Evolutionary conservation across 2,329 filamentous ascomycete species (phyloP).

Genomic region (Aureobasidium pullulans): DNA sequence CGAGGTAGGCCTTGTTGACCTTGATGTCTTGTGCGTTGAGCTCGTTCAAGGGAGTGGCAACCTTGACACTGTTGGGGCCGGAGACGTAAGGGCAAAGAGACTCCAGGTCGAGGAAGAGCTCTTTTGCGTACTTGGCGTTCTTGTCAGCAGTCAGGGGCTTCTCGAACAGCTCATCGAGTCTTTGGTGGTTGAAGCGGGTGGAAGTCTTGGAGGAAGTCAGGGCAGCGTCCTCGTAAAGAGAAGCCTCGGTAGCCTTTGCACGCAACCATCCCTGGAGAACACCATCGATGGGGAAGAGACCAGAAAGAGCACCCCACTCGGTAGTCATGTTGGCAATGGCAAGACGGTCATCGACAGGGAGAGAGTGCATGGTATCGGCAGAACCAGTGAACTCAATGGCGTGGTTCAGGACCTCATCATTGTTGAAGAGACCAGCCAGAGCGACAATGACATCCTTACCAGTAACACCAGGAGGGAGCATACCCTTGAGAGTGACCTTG

Average conservation of each 20-base stretch:
- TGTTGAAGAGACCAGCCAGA: slow-evolving; percentile 77
- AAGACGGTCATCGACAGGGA: slow-evolving; percentile 65
- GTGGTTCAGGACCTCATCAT: slow-evolving; percentile 85
- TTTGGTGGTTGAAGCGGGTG: slow-evolving; percentile 61
- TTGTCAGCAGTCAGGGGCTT: slow-evolving; percentile 64
- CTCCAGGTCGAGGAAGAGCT: slow-evolving; percentile 72
- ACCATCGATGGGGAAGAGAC: slow-evolving; percentile 73
- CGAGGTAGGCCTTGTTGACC: slow-evolving; percentile 76
- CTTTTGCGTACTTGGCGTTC: slow-evolving; percentile 74
- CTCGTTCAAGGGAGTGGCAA: slow-evolving; percentile 68
- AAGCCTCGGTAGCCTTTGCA: slow-evolving; percentile 64
- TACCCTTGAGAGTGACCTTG: slow-evolving; percentile 68
- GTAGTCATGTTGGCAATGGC: slow-evolving; percentile 77
- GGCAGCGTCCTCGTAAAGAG: slow-evolving; percentile 49
- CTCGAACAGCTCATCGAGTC: slow-evolving; percentile 63
- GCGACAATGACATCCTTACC: slow-evolving; percentile 94
- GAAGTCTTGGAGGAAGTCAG: slow-evolving; percentile 41
- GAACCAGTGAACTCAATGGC: slow-evolving; percentile 80
- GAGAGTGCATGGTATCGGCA: slow-evolving; percentile 64
- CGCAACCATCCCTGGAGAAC: slow-evolving; percentile 67
- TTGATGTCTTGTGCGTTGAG: slow-evolving; percentile 68
- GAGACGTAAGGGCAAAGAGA: slow-evolving; percentile 78
- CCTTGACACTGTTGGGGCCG: slow-evolving; percentile 85
- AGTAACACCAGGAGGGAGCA: slow-evolving; percentile 69
- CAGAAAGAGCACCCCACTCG: slow-evolving; percentile 69